Evolutionary conservation across 768 basidiomycete species (phyloP).

Genomic region (Saitozyma podzolica): DNA sequence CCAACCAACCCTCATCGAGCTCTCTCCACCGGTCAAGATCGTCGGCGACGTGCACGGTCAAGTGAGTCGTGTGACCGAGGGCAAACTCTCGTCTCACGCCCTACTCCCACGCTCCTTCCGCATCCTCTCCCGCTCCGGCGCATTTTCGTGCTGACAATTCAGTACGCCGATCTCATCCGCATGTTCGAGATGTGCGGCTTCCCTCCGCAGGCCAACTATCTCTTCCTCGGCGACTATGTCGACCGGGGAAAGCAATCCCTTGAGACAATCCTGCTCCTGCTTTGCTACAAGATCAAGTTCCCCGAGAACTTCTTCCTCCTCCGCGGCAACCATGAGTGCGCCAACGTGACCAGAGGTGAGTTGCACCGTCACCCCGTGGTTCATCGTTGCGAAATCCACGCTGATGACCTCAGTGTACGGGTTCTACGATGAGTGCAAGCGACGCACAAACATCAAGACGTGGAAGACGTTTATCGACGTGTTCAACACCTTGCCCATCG

Average conservation of each 20-base stretch:
- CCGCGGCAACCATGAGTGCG: slow-evolving; percentile 98
- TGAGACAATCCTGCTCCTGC: slow-evolving; percentile 91
- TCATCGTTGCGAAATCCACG: background rate
- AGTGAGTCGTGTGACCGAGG: slow-evolving; percentile 33
- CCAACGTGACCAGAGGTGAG: slow-evolving; percentile 96
- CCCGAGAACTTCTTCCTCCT: slow-evolving; percentile 99
- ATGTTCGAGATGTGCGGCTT: slow-evolving; percentile 99
- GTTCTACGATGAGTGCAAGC: slow-evolving; percentile 99
- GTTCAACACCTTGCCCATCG: slow-evolving; percentile 98
- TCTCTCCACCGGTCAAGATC: slow-evolving; percentile 97
- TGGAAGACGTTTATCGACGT: slow-evolving; percentile 99
- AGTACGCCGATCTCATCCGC: slow-evolving; percentile 93
- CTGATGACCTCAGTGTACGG: slow-evolving; percentile 72
- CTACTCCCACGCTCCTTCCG: background rate
- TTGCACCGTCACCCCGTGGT: slow-evolving; percentile 8
- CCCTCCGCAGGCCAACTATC: slow-evolving; percentile 93
- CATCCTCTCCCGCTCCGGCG: background rate
- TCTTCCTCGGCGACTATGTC: slow-evolving; percentile 98
- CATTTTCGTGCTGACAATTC: slow-evolving; percentile 3
- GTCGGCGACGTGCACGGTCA: slow-evolving; percentile 99
- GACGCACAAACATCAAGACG: slow-evolving; percentile 97
- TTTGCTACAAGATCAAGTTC: slow-evolving; percentile 99
- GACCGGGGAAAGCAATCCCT: slow-evolving; percentile 98
- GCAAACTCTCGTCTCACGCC: no score
- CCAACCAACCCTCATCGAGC: slow-evolving; percentile 95